Conservation (phyloP, 306 rosid genomes). For the Pterocarpus macrocarpus region DNA sequence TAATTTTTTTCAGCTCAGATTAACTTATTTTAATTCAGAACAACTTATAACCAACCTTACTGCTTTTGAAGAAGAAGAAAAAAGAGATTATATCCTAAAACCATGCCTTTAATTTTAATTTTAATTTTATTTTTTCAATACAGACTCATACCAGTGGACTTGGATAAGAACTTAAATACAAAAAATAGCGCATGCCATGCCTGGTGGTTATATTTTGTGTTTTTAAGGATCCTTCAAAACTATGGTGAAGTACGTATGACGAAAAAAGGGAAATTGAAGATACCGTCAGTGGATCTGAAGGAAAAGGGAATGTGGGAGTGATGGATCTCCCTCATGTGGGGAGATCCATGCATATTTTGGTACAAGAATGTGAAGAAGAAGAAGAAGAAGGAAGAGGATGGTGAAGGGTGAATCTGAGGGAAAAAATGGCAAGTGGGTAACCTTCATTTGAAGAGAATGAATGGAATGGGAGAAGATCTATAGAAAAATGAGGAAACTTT, state of each 20-base stretch:
- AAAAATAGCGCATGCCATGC: not conserved
- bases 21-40: too few species aligned
- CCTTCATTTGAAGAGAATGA: constrained; percentile 40
- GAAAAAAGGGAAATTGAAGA: not conserved
- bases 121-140: not conserved
- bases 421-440: constrained; percentile 34
- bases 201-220: not conserved
- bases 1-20: not conserved
- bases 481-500: constrained; percentile 3
- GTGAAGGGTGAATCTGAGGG: not conserved
- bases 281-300: constrained; percentile 60
- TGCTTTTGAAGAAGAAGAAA: too few species aligned
- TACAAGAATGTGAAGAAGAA: constrained; percentile 24
- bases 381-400: not conserved
- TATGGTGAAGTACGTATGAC: constrained; percentile 12
- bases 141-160: constrained; percentile 18
- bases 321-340: constrained; percentile 53
- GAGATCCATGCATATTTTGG: constrained; percentile 50
- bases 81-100: too few species aligned
- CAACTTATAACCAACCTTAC: not conserved
- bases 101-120: too few species aligned
- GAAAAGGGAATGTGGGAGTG: constrained; percentile 24
- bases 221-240: not conserved
- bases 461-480: constrained; percentile 67
- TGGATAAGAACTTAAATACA: not conserved